Conservation (phyloP, 768 basidiomycete genomes). For the Daedaleopsis nitida region DNA sequence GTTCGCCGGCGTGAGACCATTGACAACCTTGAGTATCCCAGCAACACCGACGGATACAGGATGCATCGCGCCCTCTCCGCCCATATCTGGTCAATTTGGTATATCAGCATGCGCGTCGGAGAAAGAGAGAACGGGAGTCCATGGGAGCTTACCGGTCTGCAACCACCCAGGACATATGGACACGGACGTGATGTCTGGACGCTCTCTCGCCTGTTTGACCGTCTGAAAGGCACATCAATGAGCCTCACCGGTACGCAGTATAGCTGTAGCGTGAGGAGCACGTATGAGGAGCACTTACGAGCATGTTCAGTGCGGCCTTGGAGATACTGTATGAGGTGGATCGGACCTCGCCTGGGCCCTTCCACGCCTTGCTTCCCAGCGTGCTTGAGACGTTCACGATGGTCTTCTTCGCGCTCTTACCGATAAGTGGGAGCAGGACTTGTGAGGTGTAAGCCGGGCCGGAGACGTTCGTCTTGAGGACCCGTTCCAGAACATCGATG, state of each 20-base stretch:
- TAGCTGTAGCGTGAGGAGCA: background rate
- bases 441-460: too few species aligned
- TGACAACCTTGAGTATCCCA: background rate
- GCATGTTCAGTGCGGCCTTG: background rate
- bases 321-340: background rate
- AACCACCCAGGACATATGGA: background rate
- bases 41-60: background rate
- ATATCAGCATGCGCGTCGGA: background rate
- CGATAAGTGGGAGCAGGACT: too few species aligned
- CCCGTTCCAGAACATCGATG: too few species aligned
- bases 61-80: background rate
- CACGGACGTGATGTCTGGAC: background rate
- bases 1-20: background rate
- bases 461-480: too few species aligned
- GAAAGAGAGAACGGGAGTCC: background rate
- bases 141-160: background rate
- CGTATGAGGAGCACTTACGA: background rate
- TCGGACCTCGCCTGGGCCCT: background rate
- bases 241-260: background rate
- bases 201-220: background rate
- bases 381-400: background rate
- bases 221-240: background rate
- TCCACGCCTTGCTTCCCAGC: background rate
- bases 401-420: background rate
- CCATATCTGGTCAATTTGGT: background rate